These are phyloP conservation scores for Hyphopichia burtonii DNA, from an alignment of 1,139 yeast species.

Conservation along the genomic window DNA sequence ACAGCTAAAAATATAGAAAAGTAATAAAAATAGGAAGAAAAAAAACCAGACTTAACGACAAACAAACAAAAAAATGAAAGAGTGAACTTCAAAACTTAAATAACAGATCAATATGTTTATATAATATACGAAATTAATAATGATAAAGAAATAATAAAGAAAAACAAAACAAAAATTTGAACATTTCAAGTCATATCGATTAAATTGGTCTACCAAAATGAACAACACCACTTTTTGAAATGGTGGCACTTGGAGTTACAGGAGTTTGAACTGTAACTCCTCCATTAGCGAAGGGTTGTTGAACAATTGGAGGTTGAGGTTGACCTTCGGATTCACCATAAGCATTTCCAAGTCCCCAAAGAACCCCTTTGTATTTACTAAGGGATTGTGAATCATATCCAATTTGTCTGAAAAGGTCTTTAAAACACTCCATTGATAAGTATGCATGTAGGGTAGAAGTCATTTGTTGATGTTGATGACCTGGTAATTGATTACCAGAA, in stretches of 20 bases:
- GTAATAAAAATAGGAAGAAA: not conserved
- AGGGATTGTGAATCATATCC: slow-evolving; percentile 35
- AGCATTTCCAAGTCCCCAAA: slow-evolving; percentile 51
- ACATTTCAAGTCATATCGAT: slow-evolving; percentile 3
- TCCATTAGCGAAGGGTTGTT: slow-evolving; percentile 16
- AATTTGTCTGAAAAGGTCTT: slow-evolving; percentile 50
- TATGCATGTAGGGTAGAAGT: slow-evolving; percentile 52
- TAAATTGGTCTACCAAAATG: slow-evolving; percentile 36
- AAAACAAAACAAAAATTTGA: not conserved
- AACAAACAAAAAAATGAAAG: not conserved
- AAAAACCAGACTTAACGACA: not conserved
- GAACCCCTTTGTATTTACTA: slow-evolving; percentile 46
- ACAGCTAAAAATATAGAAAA: not conserved
- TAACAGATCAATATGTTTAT: not conserved
- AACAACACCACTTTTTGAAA: slow-evolving; percentile 24
- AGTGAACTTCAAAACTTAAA: not conserved
- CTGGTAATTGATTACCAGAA: slow-evolving; percentile 24
- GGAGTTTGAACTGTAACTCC: slow-evolving; percentile 17
- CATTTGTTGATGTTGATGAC: slow-evolving; percentile 41
- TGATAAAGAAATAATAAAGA: not conserved
- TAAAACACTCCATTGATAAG: slow-evolving; percentile 56
- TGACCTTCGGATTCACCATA: slow-evolving; percentile 14
- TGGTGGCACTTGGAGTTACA: slow-evolving; percentile 19
- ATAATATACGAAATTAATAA: not conserved
- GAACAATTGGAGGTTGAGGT: slow-evolving; percentile 3